Evolutionary conservation across 306 rosid genomes (phyloP).

Genomic region (Glycine soja): DNA sequence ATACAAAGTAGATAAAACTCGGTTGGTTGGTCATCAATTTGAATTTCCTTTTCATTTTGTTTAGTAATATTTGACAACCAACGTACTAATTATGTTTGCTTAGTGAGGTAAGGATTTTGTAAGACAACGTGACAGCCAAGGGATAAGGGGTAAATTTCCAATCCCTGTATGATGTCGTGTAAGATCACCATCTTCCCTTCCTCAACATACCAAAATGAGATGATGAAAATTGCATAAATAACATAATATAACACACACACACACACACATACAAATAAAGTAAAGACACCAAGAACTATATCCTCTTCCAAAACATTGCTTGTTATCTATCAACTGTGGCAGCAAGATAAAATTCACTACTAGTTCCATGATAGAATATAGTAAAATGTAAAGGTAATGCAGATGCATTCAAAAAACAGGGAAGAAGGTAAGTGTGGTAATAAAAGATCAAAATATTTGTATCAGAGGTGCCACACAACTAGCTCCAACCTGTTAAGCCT

Average conservation of each 20-base stretch:
- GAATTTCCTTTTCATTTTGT: constrained; percentile 51
- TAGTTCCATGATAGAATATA: constrained; percentile 27
- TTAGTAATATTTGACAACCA: constrained; percentile 47
- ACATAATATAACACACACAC: not conserved
- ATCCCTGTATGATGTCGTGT: not conserved
- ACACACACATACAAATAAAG: not conserved
- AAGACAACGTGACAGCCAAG: constrained; percentile 41
- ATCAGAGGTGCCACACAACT: constrained; percentile 43
- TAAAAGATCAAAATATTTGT: not conserved
- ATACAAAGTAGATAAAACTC: not conserved
- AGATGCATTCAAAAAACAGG: constrained; percentile 2
- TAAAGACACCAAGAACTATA: constrained; percentile 25
- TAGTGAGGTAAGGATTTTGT: not conserved
- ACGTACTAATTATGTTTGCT: not conserved
- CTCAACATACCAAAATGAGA: constrained; percentile 18
- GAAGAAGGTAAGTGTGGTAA: constrained; percentile 14
- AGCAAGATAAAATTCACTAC: constrained; percentile 19
- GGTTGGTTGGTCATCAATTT: constrained; percentile 39
- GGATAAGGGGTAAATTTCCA: not conserved
- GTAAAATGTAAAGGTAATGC: constrained; percentile 13
- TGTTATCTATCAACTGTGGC: constrained; percentile 11
- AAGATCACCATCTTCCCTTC: constrained; percentile 19
- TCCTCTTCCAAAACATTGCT: constrained; percentile 35
- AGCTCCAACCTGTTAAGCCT: constrained; percentile 86
- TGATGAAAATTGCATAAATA: not conserved